A percentile compares a stretch with the other conserved stretches of the same genome.
phyloP scores from a whole-genome alignment of 225 moss, liverwort and hornwort genomes.

The Anthoceros angustus region DNA sequence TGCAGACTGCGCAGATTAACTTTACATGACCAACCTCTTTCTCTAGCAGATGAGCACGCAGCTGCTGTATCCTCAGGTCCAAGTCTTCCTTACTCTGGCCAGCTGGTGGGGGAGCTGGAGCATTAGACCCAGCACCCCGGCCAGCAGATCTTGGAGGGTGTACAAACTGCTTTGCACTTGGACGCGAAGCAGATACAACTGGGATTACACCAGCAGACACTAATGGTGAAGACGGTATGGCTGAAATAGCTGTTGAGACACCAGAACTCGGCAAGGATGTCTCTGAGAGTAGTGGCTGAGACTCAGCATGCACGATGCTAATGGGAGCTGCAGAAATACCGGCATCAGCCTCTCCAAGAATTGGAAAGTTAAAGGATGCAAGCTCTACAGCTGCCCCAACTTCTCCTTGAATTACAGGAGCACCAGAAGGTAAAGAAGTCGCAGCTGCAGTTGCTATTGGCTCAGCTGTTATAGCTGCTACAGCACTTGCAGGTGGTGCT shows the following conservation, averaged over 20 bases:
- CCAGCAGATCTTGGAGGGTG: not conserved
- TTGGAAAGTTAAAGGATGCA: not conserved
- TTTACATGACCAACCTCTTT: conserved; percentile 37
- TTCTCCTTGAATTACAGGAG: conserved; percentile 34
- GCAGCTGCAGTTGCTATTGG: conserved; percentile 14
- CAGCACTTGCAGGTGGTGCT: conserved; percentile 18
- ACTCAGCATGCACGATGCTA: not conserved
- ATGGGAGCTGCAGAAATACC: conserved; percentile 12
- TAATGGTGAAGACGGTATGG: not conserved
- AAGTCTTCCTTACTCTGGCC: conserved; percentile 32
- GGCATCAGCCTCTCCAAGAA: conserved; percentile 31
- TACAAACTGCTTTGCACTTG: not conserved
- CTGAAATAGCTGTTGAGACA: not conserved
- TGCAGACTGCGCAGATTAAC: not conserved
- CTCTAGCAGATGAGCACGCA: conserved; percentile 69
- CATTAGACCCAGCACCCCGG: not conserved
- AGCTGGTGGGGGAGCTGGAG: conserved; percentile 23
- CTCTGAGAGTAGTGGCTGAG: not conserved
- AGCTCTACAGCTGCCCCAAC: conserved; percentile 26
- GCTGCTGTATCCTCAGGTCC: conserved; percentile 37
- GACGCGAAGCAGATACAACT: not conserved
- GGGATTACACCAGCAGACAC: not conserved
- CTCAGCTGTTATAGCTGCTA: conserved; percentile 21
- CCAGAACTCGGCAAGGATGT: not conserved
- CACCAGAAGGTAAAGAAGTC: conserved; percentile 6